Conservation (phyloP, 768 basidiomycete species). For the Rhodotorula taiwanensis region DNA sequence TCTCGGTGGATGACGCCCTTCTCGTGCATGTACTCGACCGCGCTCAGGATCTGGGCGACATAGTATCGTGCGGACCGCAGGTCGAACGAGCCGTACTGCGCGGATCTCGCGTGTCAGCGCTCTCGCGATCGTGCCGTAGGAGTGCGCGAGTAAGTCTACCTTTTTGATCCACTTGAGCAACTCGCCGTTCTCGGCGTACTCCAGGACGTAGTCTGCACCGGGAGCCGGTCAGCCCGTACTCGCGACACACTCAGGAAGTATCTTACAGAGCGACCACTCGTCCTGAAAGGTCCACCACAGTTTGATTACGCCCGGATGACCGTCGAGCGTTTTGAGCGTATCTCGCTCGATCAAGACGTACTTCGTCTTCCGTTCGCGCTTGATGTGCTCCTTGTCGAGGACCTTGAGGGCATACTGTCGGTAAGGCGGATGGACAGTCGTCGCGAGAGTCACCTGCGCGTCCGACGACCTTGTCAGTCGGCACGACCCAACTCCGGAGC, state of each 20-base stretch:
- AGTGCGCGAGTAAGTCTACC: conserved; percentile 30
- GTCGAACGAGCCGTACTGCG: conserved; percentile 72
- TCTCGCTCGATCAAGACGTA: conserved; percentile 76
- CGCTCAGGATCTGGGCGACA: conserved; percentile 80
- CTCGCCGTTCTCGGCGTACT: conserved; percentile 49
- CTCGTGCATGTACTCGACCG: conserved; percentile 81
- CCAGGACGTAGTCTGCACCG: conserved; percentile 48
- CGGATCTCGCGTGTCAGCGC: not conserved
- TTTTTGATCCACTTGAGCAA: conserved; percentile 46
- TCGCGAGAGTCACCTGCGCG: conserved; percentile 26
- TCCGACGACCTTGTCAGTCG: not conserved
- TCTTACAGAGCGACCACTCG: conserved; percentile 71
- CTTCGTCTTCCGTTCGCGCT: conserved; percentile 64
- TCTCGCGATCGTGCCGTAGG: too few species aligned
- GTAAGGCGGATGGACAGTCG: conserved; percentile 45
- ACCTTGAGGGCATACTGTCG: conserved; percentile 71
- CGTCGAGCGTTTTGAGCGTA: conserved; percentile 52
- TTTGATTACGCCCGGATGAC: conserved; percentile 74
- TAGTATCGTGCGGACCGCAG: conserved; percentile 71
- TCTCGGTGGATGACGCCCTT: conserved; percentile 81
- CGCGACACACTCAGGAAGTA: not conserved
- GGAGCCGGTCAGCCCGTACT: not conserved
- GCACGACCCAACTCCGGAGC: not conserved
- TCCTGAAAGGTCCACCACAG: conserved; percentile 82
- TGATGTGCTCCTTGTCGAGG: conserved; percentile 74